Base-by-base conservation (phyloP, 768 basidiomycete species). In the Lactarius hengduanensis region DNA sequence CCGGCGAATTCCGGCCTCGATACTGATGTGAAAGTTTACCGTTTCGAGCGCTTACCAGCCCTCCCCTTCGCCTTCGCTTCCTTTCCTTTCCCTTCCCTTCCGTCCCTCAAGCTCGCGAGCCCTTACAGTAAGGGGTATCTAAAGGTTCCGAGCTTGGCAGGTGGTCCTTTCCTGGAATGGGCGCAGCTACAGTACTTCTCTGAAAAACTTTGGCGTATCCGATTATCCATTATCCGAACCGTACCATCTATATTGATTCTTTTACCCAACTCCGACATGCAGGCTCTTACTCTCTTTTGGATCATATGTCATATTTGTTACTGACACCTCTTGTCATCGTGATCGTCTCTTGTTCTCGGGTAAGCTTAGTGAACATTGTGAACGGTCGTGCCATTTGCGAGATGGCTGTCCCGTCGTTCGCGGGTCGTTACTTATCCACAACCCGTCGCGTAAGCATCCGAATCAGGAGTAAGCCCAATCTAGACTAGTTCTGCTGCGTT, bases 151-250 rank as follows among this genome's bases (percentile, higher is more conserved):
- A 63, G 6, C 45, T 36, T 50, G 47, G 22, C 56, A 57, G 22
- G 22, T 10, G 43, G 43, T 3, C 20, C 20, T n/a, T 20, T 22
- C 47, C 22, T 57, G 28, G 26, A 45, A 36, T 38, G 34, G 54
- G 59, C 54, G 63, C 50, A 53, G 22, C 63, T n/a, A 30, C 32
- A 7, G 20, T 15, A 50, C 63, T 64, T 64, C 57, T 64, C 30
- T 34, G 55, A 30, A 22, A 41, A 59, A 41, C 36, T n/a, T 58
- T 63, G 50, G 57, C 57, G 22, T 30, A 67, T 67, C 66, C 53
- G 66, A 67, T 67, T 63, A 59, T 67, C 66, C 66, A 67, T 67
- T 63, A 59, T 67, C 66, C 66, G 50, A 62, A 66, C 61, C 20
- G 59, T 56, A 16, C 30, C 16, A 32, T 56, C 54, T 9, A 18